Evolutionary conservation across 2,329 filamentous ascomycete genomes (phyloP), one percentile per base, ranked within the genome.

Genomic region (Epichloe festucae): DNA sequence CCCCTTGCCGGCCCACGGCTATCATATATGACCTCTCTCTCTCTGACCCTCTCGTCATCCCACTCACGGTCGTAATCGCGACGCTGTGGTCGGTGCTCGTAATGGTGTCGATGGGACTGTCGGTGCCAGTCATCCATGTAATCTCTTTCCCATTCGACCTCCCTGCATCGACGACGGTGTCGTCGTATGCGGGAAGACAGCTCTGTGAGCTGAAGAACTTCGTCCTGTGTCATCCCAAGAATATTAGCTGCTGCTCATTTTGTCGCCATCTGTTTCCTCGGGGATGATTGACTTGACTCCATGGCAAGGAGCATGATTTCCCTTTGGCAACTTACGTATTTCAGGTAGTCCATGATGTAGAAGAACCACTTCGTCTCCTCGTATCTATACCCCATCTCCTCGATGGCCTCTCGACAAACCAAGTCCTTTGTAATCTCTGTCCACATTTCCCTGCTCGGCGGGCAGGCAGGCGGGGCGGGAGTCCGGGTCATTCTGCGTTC

Each of bases 401-500:
- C 84, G 57, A 97, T 87, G 17, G 93, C 93, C 64, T 96, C 89
- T 49, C 85, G 82, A 53, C 84, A 76, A 15, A 97, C 88, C 38
- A 97, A 70, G 59, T 95, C 90, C 70, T 95, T 95, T 45, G 91
- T 95, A 59, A 98, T 89, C 69, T 97, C 93, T 0, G 93, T 98
- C 91, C 91, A 97, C 73, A 95, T 87, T 54, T 85, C 81, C 52
- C 78, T 76, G 35, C 76, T 70, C 49, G 74, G 75, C 21, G 72
- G 66, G 14, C 65, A 64, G 15, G 68, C 61, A 50, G 60, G 68
- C 52, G 57, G 64, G 48, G 55, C 66, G 55, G 62, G 65, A 36
- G 57, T 56, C 31, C 67, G 69, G 52, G 69, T 66, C 21, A 71
- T 70, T 56, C 66, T 46, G 11, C 70, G 70, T 55, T 84, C 80